Evolutionary conservation across 768 basidiomycete genomes (phyloP).

Genomic region (Leccinum ochraceum): DNA sequence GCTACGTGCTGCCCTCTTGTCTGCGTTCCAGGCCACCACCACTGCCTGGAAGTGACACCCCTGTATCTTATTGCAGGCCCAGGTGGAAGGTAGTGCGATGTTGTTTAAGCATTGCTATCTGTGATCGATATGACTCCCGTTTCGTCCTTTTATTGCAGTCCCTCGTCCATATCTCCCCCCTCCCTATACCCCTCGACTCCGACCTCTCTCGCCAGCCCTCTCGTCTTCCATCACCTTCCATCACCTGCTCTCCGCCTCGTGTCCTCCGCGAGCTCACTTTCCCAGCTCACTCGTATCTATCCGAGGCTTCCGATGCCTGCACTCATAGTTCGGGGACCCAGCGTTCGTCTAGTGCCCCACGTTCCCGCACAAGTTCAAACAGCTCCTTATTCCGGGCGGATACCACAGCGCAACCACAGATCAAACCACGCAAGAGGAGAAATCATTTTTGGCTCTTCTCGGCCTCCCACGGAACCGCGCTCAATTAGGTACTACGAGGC

Average conservation of each 20-base stretch:
- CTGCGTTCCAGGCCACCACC: conserved; percentile 79
- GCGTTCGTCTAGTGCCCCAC: conserved; percentile 7
- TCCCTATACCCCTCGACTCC: conserved; percentile 48
- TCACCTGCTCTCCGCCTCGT: conserved; percentile 28
- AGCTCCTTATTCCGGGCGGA: conserved; percentile 28
- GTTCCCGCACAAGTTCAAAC: conserved; percentile 4
- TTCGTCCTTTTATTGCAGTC: conserved; percentile 75
- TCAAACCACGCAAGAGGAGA: conserved; percentile 22
- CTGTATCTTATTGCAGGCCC: too few species aligned
- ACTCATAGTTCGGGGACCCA: conserved; percentile 6
- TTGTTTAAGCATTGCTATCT: too few species aligned
- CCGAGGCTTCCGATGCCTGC: conserved; percentile 19
- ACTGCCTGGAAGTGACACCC: conserved; percentile 18
- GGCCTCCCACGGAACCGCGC: conserved; percentile 45
- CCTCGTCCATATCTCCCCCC: conserved; percentile 60
- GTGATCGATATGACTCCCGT: conserved; percentile 47
- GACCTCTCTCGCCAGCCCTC: conserved; percentile 37
- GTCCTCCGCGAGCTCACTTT: conserved; percentile 62
- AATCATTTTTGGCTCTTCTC: conserved; percentile 37
- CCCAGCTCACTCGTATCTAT: conserved; percentile 63
- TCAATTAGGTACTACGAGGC: conserved; percentile 48
- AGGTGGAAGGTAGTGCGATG: too few species aligned
- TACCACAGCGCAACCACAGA: conserved; percentile 8
- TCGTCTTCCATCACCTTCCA: conserved; percentile 18
- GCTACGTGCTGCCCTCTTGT: conserved; percentile 79